phyloP scores from a whole-genome alignment of 2,329 filamentous ascomycete species.

The Lachnellula cervina region DNA sequence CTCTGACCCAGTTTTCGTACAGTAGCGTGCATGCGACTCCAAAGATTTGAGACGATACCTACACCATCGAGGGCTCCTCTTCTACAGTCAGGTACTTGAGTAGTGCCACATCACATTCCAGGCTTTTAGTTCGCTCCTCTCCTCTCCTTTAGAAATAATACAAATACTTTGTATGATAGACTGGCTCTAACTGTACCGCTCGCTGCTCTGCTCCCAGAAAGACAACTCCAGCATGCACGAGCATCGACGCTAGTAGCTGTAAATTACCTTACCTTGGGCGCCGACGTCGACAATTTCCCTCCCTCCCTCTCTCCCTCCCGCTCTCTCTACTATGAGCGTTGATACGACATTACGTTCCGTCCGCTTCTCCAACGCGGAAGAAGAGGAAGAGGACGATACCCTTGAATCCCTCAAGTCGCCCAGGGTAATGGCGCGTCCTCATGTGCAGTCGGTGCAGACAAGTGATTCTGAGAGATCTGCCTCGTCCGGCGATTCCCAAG shows the following conservation, averaged over 20 bases:
- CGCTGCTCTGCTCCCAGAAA: too few relatives aligned
- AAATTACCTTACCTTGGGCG: slow-evolving; percentile 3
- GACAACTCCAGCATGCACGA: too few relatives aligned
- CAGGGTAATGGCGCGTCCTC: slow-evolving; percentile 30
- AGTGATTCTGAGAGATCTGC: slow-evolving; percentile 46
- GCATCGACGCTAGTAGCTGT: slow-evolving; percentile 12
- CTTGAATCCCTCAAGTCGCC: slow-evolving; percentile 39
- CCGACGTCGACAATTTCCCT: neutral
- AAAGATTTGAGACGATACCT: too few relatives aligned
- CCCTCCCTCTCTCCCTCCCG: neutral
- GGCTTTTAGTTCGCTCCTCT: neutral
- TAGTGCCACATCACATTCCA: too few relatives aligned
- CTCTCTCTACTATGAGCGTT: slow-evolving; percentile 27
- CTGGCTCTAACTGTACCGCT: neutral
- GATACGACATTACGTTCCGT: slow-evolving; percentile 52
- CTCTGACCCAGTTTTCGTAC: too few relatives aligned
- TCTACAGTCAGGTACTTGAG: too few relatives aligned
- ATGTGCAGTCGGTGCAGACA: slow-evolving; percentile 28
- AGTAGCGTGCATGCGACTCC: too few relatives aligned
- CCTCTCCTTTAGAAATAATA: neutral
- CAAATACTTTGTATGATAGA: neutral
- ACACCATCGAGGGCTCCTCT: too few relatives aligned
- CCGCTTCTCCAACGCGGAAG: slow-evolving; percentile 50
- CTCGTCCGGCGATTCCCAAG: slow-evolving; percentile 36
- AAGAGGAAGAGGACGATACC: slow-evolving; percentile 44